Base-by-base conservation (phyloP, 176 grass and related monocot genomes). In the Eleusine indica region DNA sequence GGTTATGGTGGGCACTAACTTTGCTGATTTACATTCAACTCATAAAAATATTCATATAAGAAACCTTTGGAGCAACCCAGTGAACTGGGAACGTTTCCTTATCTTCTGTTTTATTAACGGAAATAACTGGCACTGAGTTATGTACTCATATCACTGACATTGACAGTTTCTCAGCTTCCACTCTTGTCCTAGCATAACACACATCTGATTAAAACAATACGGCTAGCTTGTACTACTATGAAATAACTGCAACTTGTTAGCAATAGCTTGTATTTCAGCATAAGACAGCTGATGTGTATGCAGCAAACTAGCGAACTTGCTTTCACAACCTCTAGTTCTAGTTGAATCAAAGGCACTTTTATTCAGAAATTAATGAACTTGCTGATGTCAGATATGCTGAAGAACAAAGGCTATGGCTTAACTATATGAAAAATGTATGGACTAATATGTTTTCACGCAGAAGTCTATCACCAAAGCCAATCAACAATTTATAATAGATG, bases 291-390 rank as follows among this genome's bases (percentile, higher is more conserved):
- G 57, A 60, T 60, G 7, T 60, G 72, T 37, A 79, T 68, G 61
- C 60, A 69, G 60, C 37, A 30, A 71, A 80, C 76, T 66, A 43
- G 67, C n/a, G 1, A 52, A 80, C 52, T 71, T 71, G 41, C 19
- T 71, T 44, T 25, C 3, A 68, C 1, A 49, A 30, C n/a, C 22
- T 29, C n/a, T 16, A 49, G 43, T 72, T 72, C 43, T 30, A 29
- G 43, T 29, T 47, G 46, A 51, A 35, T 37, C 35, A 35, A 53
- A 41, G 3, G 4, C 13, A 48, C 0, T 52, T 52, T 52, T 13
- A 52, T 52, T 52, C 13, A 52, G 49, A 52, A 52, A 52, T 52
- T 52, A 2, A 52, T 16, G 49, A 16, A 52, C 49, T 52, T 52
- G 14, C 49, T 52, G 49, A 15, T 52, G 49, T 52, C 13, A 52